Evolutionary conservation across 116 monocot genomes (phyloP).

Genomic region (Cymodocea nodosa): DNA sequence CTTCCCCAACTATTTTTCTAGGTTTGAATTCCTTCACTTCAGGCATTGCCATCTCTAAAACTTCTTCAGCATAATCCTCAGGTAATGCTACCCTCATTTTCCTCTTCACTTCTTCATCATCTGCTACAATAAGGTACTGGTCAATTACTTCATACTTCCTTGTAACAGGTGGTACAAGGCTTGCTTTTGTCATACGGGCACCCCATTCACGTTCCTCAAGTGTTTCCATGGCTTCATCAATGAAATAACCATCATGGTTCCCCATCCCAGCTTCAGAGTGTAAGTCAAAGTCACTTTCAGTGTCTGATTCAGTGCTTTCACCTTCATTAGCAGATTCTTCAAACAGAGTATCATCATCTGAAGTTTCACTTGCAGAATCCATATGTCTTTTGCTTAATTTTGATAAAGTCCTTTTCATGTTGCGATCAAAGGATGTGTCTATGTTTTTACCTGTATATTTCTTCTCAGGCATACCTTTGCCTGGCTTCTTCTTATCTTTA

Average conservation of each 20-base stretch:
- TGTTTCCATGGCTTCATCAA: conserved; percentile 48
- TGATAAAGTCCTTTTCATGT: conserved; percentile 66
- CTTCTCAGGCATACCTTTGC: conserved; percentile 31
- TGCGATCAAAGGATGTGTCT: conserved; percentile 43
- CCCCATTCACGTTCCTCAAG: conserved; percentile 96
- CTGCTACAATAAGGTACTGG: conserved; percentile 75
- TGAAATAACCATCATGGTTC: conserved; percentile 33
- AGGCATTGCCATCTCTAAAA: conserved; percentile 89
- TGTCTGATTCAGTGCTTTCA: conserved; percentile 66
- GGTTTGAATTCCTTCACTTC: conserved; percentile 98
- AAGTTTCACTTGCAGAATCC: conserved; percentile 81
- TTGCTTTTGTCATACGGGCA: conserved; percentile 99
- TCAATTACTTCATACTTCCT: conserved; percentile 98
- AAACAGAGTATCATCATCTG: conserved; percentile 60
- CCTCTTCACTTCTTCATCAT: conserved; percentile 76
- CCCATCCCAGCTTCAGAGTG: conserved; percentile 20
- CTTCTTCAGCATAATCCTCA: conserved; percentile 83
- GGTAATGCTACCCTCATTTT: conserved; percentile 94
- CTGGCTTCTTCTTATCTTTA: conserved; percentile 50
- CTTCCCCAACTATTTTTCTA: conserved; percentile 75
- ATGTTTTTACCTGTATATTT: conserved; percentile 23
- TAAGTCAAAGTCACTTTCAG: conserved; percentile 73
- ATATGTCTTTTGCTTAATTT: conserved; percentile 60
- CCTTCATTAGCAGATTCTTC: conserved; percentile 47
- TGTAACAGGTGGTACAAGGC: conserved; percentile 96